These are phyloP conservation scores for Colletotrichum sojae DNA, from an alignment of 2,329 filamentous ascomycete genomes.

Conservation along the genomic window DNA sequence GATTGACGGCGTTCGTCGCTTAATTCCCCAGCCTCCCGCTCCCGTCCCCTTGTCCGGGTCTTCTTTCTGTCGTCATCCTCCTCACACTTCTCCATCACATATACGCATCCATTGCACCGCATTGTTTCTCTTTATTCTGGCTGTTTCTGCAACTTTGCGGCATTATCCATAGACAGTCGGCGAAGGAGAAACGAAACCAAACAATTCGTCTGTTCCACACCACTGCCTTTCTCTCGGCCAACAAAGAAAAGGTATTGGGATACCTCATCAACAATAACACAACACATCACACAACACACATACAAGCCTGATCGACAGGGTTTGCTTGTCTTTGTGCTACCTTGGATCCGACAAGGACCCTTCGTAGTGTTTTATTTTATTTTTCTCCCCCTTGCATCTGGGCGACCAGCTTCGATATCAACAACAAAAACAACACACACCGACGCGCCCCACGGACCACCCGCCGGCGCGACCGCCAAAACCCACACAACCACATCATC, in stretches of 20 bases:
- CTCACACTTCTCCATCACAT: conserved; percentile 24
- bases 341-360: conserved; percentile 18
- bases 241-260: conserved; percentile 17
- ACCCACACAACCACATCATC: not conserved
- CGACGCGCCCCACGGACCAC: conserved; percentile 31
- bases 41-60: conserved; percentile 16
- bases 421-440: conserved; percentile 35
- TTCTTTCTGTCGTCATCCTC: conserved; percentile 37
- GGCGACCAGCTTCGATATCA: not conserved
- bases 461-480: conserved; percentile 4
- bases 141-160: not conserved
- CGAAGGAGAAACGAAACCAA: not conserved
- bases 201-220: conserved; percentile 16
- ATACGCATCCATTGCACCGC: no score
- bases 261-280: conserved; percentile 14
- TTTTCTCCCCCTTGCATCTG: not conserved
- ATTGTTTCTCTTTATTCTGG: conserved; percentile 15
- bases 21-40: conserved; percentile 20
- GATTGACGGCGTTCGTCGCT: conserved; percentile 33
- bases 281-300: not conserved
- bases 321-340: conserved; percentile 17
- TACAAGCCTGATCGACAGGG: conserved; percentile 6
- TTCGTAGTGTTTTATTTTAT: conserved; percentile 2
- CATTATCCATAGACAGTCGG: conserved; percentile 19
- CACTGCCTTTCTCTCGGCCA: conserved; percentile 25